These are phyloP conservation scores for maize (Zea mays) DNA, from an alignment of 176 grass and related monocot genomes.

Conservation along the genomic window DNA sequence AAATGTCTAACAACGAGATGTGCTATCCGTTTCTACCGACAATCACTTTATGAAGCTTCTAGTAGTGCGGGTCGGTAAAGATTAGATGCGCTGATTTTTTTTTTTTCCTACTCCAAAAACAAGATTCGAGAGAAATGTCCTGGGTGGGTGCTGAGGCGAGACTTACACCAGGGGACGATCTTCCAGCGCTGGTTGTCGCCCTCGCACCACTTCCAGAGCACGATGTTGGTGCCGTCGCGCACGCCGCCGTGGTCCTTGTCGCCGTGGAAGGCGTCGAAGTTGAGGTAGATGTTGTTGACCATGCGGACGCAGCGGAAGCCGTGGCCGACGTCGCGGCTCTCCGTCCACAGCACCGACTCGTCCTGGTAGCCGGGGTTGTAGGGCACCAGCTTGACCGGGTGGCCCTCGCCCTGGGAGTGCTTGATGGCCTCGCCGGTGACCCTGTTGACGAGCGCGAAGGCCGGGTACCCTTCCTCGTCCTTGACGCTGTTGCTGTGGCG, in stretches of 20 bases:
- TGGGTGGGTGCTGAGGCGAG: background rate
- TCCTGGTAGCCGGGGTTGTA: conserved; percentile 75
- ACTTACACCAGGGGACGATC: conserved; percentile 82
- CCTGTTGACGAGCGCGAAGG: conserved; percentile 81
- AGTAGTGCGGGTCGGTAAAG: background rate
- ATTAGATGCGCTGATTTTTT: too few relatives aligned
- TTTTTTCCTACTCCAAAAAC: too few relatives aligned
- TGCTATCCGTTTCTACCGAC: conserved; percentile 6
- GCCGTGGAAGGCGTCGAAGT: conserved; percentile 85
- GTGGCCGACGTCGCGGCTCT: conserved; percentile 74
- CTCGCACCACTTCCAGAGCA: conserved; percentile 93
- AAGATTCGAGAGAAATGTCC: too few relatives aligned
- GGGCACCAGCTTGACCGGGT: conserved; percentile 75
- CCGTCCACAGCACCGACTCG: conserved; percentile 87
- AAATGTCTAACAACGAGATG: background rate
- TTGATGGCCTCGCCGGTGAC: conserved; percentile 82
- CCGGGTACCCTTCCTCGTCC: conserved; percentile 86
- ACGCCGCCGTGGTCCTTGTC: conserved; percentile 87
- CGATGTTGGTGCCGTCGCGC: conserved; percentile 70
- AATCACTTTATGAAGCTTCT: conserved; percentile 9
- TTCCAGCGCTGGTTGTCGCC: conserved; percentile 98
- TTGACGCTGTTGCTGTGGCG: conserved; percentile 70
- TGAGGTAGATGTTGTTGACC: conserved; percentile 96
- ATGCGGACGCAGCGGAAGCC: conserved; percentile 91
- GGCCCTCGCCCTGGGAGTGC: conserved; percentile 71